Base-by-base conservation (phyloP, 805 yeast genomes). In the Ogataea angusta region DNA sequence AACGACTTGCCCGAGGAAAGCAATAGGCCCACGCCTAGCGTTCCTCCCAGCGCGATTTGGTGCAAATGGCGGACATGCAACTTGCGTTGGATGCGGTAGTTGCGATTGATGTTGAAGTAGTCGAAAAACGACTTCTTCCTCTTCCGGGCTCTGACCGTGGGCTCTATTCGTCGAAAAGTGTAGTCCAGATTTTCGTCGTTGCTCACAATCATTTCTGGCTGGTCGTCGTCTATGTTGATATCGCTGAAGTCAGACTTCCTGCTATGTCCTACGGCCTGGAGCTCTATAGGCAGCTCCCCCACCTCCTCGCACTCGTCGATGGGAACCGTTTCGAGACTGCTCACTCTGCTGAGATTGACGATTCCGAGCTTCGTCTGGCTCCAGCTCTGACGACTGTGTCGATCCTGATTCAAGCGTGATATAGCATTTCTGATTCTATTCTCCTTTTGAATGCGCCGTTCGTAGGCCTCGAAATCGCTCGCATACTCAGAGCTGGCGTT, bases 11-110 rank as follows among this genome's bases (percentile, higher is more conserved):
- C 90, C 6, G 84, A 75, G 30, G 81, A 77, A 17, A 85, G 63
- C 42, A 82, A 72, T 14, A 85, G 60, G 0, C 95, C 93, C 12
- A 85, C 91, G 1, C 93, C 93, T 5, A 85, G 59, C 0, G 90
- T 82, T 2, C 89, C 91, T 3, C 89, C 88, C 22, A 85, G 66
- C 0, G 90, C 85, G 34, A 85, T 80, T 80, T 84, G 82, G 54
- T 84, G 89, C 14, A 85, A 62, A 59, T 85, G 91, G 16, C 88
- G 63, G 21, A 79, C 77, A 39, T 73, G 72, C 31, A 85, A 64
- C 45, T 76, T 78, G 42, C 90, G 64, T 45, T 79, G 85, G 32
- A 80, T 56, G 32, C 56, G 53, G 27, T 61, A 56, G 29, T 53
- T 55, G 27, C 53, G 47, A 33, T 48, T 53, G 36, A 47, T 17